A percentile compares a stretch with the other conserved stretches of the same genome.
Conservation (phyloP, 2,329 filamentous ascomycete species). For the Pestalotiopsis sp. region DNA sequence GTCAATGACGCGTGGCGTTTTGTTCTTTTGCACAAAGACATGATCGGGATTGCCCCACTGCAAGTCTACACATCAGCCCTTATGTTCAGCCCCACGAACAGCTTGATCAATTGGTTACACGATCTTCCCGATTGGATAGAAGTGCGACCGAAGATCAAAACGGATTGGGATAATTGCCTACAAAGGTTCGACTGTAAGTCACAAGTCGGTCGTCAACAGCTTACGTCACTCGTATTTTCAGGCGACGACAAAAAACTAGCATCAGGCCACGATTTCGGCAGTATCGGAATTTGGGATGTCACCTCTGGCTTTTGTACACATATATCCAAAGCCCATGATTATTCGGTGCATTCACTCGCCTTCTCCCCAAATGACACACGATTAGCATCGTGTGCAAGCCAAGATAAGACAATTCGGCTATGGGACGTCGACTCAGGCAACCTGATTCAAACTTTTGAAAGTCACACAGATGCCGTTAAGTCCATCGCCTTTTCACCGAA, state of each 20-base stretch:
- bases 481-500: neutral
- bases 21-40: constrained; percentile 17
- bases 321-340: neutral
- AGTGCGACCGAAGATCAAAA: constrained; percentile 11
- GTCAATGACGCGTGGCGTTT: constrained; percentile 35
- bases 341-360: neutral
- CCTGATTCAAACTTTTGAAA: neutral
- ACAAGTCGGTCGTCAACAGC: no score
- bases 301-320: neutral
- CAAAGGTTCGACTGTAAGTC: no score
- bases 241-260: constrained; percentile 11
- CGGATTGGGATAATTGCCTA: neutral
- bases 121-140: constrained; percentile 22
- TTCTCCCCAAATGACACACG: neutral
- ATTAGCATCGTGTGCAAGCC: neutral
- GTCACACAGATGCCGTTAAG: neutral
- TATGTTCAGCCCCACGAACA: constrained; percentile 33
- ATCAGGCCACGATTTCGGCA: constrained; percentile 12
- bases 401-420: neutral
- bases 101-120: constrained; percentile 20
- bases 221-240: neutral
- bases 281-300: constrained; percentile 15
- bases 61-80: constrained; percentile 39
- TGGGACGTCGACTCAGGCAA: neutral
- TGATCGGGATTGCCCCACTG: constrained; percentile 30